Conservation (phyloP, 1,139 yeast genomes). For the Diutina mesorugosa region DNA sequence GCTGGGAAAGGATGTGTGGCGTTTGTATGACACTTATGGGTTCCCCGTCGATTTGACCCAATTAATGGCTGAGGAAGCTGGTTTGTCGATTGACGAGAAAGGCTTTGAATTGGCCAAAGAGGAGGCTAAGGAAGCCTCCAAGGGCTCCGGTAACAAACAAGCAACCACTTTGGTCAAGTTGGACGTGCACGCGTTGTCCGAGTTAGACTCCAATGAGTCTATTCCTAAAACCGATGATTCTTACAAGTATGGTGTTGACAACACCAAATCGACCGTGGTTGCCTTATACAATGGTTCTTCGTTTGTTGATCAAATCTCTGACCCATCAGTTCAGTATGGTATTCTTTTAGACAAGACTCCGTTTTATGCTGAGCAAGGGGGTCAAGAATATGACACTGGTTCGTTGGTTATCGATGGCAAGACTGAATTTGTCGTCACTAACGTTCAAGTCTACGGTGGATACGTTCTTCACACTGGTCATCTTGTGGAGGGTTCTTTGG, state of each 20-base stretch:
- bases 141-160: conserved; percentile 61
- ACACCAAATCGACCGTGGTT: conserved; percentile 48
- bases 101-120: conserved; percentile 85
- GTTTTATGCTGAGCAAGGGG: conserved; percentile 98
- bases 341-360: conserved; percentile 79
- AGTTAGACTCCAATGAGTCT: conserved; percentile 39
- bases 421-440: conserved; percentile 78
- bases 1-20: conserved; percentile 94
- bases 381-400: conserved; percentile 96
- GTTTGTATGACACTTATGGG: conserved; percentile 97
- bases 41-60: conserved; percentile 97
- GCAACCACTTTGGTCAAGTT: conserved; percentile 57
- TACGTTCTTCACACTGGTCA: conserved; percentile 91
- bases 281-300: conserved; percentile 60
- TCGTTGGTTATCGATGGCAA: conserved; percentile 78
- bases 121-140: conserved; percentile 89
- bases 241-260: conserved; percentile 56
- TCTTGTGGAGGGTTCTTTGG: conserved; percentile 61
- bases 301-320: conserved; percentile 34
- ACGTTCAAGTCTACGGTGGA: conserved; percentile 89
- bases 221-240: conserved; percentile 78
- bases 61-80: conserved; percentile 97
- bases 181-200: conserved; percentile 80
- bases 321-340: conserved; percentile 51
- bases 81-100: conserved; percentile 80